These are phyloP conservation scores for Yamadazyma olivae DNA, from an alignment of 805 yeast genomes.

Conservation along the genomic window DNA sequence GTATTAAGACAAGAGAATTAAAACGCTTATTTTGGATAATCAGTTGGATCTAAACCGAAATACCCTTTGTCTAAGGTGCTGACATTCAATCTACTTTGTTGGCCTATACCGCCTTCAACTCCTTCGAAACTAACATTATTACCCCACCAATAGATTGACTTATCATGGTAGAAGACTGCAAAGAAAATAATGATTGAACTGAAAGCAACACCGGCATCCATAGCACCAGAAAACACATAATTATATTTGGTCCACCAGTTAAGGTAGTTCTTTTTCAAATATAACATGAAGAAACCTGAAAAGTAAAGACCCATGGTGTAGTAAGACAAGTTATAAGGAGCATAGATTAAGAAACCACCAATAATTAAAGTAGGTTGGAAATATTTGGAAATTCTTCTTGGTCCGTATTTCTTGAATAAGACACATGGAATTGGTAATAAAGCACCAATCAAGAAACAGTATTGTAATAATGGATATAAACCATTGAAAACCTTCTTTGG, in stretches of 20 bases:
- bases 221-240: constrained; percentile 27
- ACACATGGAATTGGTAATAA: constrained; percentile 22
- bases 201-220: constrained; percentile 34
- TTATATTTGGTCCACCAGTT: constrained; percentile 38
- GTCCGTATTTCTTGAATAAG: constrained; percentile 19
- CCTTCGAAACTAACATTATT: constrained; percentile 26
- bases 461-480: constrained; percentile 31
- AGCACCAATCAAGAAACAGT: constrained; percentile 33
- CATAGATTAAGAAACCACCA: constrained; percentile 28
- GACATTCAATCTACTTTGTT: constrained; percentile 10
- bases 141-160: constrained; percentile 31
- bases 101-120: constrained; percentile 30
- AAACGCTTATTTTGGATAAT: too few species aligned
- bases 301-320: constrained; percentile 27
- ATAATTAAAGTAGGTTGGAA: constrained; percentile 34
- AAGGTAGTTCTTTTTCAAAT: constrained; percentile 23
- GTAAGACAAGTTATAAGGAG: constrained; percentile 32
- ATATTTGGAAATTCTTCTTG: constrained; percentile 19
- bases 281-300: constrained; percentile 24
- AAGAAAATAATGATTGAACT: constrained; percentile 33
- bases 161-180: constrained; percentile 32
- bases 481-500: constrained; percentile 32
- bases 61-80: constrained; percentile 26
- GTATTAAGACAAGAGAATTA: too few species aligned
- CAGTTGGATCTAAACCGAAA: constrained; percentile 24